Conservation (phyloP, 2,329 filamentous ascomycete genomes). For the Xylaria sp. region DNA sequence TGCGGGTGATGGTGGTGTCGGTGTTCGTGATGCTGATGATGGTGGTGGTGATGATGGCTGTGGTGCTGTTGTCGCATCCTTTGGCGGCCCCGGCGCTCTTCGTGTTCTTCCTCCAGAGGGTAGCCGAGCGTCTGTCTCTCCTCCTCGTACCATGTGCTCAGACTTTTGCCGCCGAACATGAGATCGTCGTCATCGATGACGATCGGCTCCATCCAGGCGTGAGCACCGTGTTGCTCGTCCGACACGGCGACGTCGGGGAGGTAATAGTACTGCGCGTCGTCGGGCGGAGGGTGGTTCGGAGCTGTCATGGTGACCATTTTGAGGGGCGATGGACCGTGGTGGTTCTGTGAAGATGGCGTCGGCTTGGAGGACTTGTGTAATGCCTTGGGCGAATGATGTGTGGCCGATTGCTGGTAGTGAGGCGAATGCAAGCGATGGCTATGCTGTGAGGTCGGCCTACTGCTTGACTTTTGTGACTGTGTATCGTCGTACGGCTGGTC, state of each 20-base stretch:
- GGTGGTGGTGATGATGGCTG: constrained; percentile 20
- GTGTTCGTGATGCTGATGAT: constrained; percentile 27
- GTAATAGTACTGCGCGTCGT: constrained; percentile 42
- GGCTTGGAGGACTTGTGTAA: constrained; percentile 23
- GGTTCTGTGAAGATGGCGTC: constrained; percentile 30
- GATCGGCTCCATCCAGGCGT: constrained; percentile 58
- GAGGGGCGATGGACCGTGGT: constrained; percentile 40
- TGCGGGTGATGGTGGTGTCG: constrained; percentile 35
- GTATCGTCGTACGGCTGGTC: not conserved
- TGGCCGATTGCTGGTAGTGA: constrained; percentile 28
- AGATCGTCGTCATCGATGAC: constrained; percentile 67
- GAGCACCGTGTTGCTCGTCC: constrained; percentile 33
- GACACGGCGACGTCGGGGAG: constrained; percentile 34
- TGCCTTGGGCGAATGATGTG: constrained; percentile 21
- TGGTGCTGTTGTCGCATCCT: constrained; percentile 41
- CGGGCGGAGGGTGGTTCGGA: constrained; percentile 32
- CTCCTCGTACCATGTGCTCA: constrained; percentile 67
- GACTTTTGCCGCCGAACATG: constrained; percentile 64
- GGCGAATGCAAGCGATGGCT: constrained; percentile 30
- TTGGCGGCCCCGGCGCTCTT: constrained; percentile 48
- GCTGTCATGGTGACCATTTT: constrained; percentile 44
- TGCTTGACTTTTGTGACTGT: constrained; percentile 2
- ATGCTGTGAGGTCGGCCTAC: constrained; percentile 36
- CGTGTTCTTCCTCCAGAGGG: constrained; percentile 47
- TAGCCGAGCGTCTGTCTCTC: constrained; percentile 54